phyloP scores from a whole-genome alignment of 139 green algal species.

The Zygnema circumcarinatum region DNA sequence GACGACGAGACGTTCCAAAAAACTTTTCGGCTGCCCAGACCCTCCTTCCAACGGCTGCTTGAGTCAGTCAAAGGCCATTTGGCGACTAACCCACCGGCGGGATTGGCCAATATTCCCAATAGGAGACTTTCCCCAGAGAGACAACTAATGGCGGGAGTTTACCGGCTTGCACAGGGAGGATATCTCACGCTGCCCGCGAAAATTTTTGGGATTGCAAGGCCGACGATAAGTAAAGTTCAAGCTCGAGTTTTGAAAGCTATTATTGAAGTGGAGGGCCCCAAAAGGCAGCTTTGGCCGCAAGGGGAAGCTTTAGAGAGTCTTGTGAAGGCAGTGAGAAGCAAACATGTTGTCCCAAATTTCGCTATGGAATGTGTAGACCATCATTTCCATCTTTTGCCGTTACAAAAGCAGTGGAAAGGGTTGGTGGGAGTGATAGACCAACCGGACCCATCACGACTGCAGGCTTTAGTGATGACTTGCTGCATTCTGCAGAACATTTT shows the following conservation, averaged over 20 bases:
- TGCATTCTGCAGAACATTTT: neutral
- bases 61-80: neutral
- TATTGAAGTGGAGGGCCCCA: neutral
- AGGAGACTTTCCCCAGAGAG: neutral
- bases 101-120: neutral
- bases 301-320: neutral
- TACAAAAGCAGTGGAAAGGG: neutral
- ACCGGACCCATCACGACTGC: neutral
- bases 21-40: neutral
- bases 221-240: neutral
- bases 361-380: neutral
- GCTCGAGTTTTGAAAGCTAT: neutral
- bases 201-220: neutral
- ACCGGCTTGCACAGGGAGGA: neutral
- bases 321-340: neutral
- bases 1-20: neutral
- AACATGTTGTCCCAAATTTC: neutral
- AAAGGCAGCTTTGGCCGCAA: neutral
- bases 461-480: neutral
- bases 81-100: neutral
- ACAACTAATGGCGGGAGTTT: neutral
- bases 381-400: neutral
- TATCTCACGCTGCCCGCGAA: neutral
- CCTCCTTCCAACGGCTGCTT: neutral
- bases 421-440: neutral